Evolutionary conservation across 75 land plant species (phyloP).

Genomic region (Pinus tabuliformis): DNA sequence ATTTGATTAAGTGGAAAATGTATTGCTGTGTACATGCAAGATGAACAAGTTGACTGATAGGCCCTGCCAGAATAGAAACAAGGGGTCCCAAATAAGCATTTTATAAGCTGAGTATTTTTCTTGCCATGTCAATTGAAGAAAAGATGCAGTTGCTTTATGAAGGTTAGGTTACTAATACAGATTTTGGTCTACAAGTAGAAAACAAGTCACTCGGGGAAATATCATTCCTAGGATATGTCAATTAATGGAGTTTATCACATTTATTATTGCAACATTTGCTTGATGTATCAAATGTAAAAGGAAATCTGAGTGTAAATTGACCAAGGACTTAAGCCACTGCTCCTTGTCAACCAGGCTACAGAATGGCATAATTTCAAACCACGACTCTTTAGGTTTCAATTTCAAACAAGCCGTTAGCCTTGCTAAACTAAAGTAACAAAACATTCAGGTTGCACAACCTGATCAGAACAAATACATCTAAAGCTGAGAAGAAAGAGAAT

Average conservation of each 20-base stretch:
- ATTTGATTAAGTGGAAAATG: constrained; percentile 2
- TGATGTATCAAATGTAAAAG: no score
- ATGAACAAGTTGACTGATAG: not conserved
- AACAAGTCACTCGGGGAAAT: not conserved
- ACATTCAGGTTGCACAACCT: no score
- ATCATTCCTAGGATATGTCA: not conserved
- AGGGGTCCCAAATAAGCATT: not conserved
- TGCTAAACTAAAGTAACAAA: no score
- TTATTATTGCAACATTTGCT: no score
- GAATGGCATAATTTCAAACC: no score
- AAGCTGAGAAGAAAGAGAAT: no score
- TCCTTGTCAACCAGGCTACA: no score
- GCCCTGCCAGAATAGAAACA: constrained; percentile 3
- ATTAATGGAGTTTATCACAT: not conserved
- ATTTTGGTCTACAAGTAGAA: not conserved
- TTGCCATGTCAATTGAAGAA: not conserved
- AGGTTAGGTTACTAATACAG: not conserved
- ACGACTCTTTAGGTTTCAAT: no score
- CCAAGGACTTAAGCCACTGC: no score
- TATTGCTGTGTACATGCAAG: not conserved
- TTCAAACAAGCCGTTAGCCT: no score
- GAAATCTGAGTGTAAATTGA: no score
- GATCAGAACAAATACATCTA: no score
- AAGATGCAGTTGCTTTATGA: not conserved
- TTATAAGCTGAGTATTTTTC: not conserved